Evolutionary conservation across 2,329 filamentous ascomycete species (phyloP).

Genomic region (Teratosphaeria nubilosa): DNA sequence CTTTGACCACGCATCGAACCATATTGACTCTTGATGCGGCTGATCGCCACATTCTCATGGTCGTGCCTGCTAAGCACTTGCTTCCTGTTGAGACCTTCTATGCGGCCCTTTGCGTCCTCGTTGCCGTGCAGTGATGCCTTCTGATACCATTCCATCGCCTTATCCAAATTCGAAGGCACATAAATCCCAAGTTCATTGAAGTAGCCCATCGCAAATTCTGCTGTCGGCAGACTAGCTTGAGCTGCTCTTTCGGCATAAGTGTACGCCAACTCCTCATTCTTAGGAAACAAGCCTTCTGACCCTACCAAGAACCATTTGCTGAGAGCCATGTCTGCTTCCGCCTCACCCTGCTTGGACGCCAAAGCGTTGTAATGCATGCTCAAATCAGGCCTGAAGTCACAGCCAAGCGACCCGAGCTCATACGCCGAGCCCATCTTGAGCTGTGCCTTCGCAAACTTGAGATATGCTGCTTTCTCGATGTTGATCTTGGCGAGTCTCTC

Average conservation of each 20-base stretch:
- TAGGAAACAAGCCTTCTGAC: conserved; percentile 81
- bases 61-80: conserved; percentile 73
- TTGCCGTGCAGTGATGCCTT: conserved; percentile 85
- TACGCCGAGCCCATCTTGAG: conserved; percentile 95
- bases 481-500: conserved; percentile 68
- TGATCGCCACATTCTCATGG: conserved; percentile 84
- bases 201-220: conserved; percentile 94
- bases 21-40: conserved; percentile 59
- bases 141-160: conserved; percentile 82
- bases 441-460: conserved; percentile 93
- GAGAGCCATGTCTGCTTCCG: conserved; percentile 89
- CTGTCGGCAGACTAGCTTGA: conserved; percentile 68
- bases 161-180: conserved; percentile 69
- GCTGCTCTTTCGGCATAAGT: conserved; percentile 84
- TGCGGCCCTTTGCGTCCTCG: conserved; percentile 69
- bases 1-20: conserved; percentile 41
- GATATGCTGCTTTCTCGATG: conserved; percentile 91
- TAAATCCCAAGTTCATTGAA: conserved; percentile 96
- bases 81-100: conserved; percentile 75
- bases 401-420: conserved; percentile 85
- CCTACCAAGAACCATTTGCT: conserved; percentile 99
- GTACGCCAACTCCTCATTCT: conserved; percentile 91
- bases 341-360: conserved; percentile 80
- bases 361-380: conserved; percentile 94
- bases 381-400: conserved; percentile 85